phyloP scores from a whole-genome alignment of 73 alveolate genomes.

The Tetrahymena thermophila region DNA sequence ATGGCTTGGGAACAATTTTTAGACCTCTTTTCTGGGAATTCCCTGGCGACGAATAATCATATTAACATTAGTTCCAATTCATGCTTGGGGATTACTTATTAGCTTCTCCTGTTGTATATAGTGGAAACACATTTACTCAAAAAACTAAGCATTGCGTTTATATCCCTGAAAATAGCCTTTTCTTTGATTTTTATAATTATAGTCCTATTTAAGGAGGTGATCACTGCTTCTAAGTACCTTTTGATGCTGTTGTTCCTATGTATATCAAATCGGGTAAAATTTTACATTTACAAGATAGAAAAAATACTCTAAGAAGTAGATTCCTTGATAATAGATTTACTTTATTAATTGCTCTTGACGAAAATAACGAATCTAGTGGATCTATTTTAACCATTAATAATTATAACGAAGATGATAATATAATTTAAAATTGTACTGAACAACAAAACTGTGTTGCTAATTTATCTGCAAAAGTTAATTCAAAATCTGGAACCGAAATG shows the following conservation, averaged over 20 bases:
- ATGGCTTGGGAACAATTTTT: constrained; percentile 49
- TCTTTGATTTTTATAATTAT: constrained; percentile 42
- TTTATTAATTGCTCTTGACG: not conserved
- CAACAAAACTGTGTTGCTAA: not conserved
- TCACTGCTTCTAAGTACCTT: not conserved
- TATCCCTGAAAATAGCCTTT: constrained; percentile 26
- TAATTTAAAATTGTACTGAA: not conserved
- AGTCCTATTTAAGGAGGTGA: not conserved
- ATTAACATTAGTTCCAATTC: constrained; percentile 41
- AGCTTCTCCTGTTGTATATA: constrained; percentile 58
- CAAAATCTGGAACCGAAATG: not conserved
- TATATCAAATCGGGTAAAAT: not conserved
- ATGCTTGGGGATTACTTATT: constrained; percentile 59
- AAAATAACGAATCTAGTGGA: not conserved
- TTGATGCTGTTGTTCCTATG: not conserved
- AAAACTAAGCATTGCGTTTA: not conserved
- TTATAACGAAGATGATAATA: not conserved
- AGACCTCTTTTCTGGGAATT: constrained; percentile 63
- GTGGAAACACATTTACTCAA: constrained; percentile 3
- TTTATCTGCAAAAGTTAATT: not conserved
- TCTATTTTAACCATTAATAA: not conserved
- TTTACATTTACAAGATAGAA: not conserved
- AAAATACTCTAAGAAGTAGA: not conserved
- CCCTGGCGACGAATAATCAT: constrained; percentile 46
- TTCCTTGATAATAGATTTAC: not conserved